phyloP scores from a whole-genome alignment of 2,329 filamentous ascomycete species.

The Falciphora oryzae region DNA sequence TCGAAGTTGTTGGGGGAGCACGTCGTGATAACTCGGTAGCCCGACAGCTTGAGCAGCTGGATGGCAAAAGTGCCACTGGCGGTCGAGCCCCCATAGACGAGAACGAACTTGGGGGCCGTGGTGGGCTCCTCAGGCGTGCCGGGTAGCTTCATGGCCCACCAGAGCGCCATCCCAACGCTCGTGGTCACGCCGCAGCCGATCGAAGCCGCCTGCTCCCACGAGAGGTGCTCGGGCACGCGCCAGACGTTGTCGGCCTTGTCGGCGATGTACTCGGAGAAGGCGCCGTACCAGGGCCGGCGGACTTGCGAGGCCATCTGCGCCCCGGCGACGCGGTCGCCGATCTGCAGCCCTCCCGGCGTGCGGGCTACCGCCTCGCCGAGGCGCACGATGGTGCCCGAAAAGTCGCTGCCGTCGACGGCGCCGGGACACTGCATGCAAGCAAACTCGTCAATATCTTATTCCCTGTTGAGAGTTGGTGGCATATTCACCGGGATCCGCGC shows the following conservation, averaged over 20 bases:
- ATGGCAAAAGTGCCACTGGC: conserved; percentile 19
- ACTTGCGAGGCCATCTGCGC: conserved; percentile 14
- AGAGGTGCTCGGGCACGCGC: conserved; percentile 15
- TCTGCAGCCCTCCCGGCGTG: conserved; percentile 13
- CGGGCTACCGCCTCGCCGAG: conserved; percentile 19
- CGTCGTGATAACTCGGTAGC: conserved; percentile 15
- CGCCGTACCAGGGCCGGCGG: conserved; percentile 14
- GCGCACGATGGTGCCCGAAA: conserved; percentile 22
- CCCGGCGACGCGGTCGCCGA: conserved; percentile 26
- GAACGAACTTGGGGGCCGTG: conserved; percentile 14
- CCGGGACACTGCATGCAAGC: too few relatives aligned
- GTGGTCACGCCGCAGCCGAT: conserved; percentile 13
- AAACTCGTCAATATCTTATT: too few relatives aligned
- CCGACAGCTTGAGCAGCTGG: conserved; percentile 20
- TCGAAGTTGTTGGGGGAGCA: conserved; percentile 25
- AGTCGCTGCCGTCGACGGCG: conserved; percentile 24
- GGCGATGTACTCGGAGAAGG: conserved; percentile 19
- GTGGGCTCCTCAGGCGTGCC: conserved; percentile 14
- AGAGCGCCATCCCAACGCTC: conserved; percentile 18
- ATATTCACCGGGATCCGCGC: conserved; percentile 15
- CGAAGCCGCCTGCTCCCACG: conserved; percentile 16
- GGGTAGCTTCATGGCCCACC: conserved; percentile 15
- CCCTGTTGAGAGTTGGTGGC: too few relatives aligned
- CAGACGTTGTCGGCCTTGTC: conserved; percentile 12
- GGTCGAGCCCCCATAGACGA: conserved; percentile 20